Conservation (phyloP, 2,329 filamentous ascomycete genomes). For the Scedosporium minutisporum region DNA sequence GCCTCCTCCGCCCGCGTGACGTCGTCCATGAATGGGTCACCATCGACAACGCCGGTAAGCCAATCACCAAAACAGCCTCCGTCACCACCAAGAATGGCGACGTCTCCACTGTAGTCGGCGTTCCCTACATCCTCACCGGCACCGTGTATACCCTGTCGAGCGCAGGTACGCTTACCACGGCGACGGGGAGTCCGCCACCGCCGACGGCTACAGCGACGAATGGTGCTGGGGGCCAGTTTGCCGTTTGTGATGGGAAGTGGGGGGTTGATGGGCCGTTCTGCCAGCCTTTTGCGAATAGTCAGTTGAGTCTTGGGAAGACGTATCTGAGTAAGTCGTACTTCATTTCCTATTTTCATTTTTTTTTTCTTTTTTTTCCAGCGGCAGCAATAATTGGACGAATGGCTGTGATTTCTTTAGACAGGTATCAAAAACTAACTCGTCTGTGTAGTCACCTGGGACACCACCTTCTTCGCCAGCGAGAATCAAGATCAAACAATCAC, state of each 20-base stretch:
- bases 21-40: conserved; percentile 20
- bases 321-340: conserved; percentile 18
- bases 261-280: conserved; percentile 22
- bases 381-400: not conserved
- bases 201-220: conserved; percentile 17
- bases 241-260: conserved; percentile 17
- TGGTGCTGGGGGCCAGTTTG: conserved; percentile 18
- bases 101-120: conserved; percentile 16
- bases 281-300: conserved; percentile 18
- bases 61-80: conserved; percentile 19
- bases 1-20: conserved; percentile 7
- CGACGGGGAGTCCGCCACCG: conserved; percentile 21
- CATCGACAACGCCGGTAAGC: conserved; percentile 17
- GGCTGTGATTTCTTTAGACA: not conserved
- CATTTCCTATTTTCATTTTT: not conserved
- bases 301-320: conserved; percentile 18
- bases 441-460: conserved; percentile 23
- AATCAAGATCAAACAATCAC: conserved; percentile 11
- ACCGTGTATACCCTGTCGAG: conserved; percentile 21
- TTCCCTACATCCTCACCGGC: conserved; percentile 18
- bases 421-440: not conserved
- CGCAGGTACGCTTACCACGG: conserved; percentile 15
- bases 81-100: conserved; percentile 17
- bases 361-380: not conserved
- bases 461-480: conserved; percentile 14